Base-by-base conservation (phyloP, 805 yeast species). In the Barnettozyma vustinii region DNA sequence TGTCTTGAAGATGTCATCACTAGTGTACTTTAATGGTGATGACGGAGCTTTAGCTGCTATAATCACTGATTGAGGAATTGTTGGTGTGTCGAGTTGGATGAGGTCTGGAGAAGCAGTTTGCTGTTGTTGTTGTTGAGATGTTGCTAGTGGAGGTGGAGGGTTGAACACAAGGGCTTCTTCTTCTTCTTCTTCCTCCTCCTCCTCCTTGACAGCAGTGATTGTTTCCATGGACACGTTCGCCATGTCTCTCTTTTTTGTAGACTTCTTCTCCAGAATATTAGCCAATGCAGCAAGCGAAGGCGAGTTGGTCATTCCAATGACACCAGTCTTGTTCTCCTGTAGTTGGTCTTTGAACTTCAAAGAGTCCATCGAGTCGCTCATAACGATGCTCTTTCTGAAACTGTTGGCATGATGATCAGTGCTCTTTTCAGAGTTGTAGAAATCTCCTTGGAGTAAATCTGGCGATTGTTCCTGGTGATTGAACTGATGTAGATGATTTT, bases 241-340 rank as follows among this genome's bases (percentile, higher is more conserved):
- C 41, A 9, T 37, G 40, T 39, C 46, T 30, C 44, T 40, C 13
- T 40, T 23, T 15, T 18, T 37, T 6, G 52, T 60, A 13, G 67
- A 60, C 40, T 69, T 71, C 46, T 66, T 69, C 48, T 66, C 70
- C 36, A 72, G 56, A 23, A 71, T 64, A 35, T 65, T 65, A 1
- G 74, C 73, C n/a, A 72, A 51, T 0, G 74, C 75, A 49, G 72
- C 66, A 35, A 72, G 57, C 0, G 75, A 70, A 3, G 76, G 76
- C 2, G 75, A 71, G 20, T 71, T 63, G 4, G 73, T 68, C 66
- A 72, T 69, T 37, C 66, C 65, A 18, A 65, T 27, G 18, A 40
- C 41, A 1, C 43, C 48, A 2, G 39, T 40, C 35, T 26, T 47
- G 30, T 46, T 40, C 33, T 49, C 49, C 35, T 47, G 48, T 3